A percentile compares a stretch with the other conserved stretches of the same genome.
These are phyloP conservation scores for Rhamnella rubrinervis DNA, from an alignment of 331 rosid genomes.

Conservation along the genomic window DNA sequence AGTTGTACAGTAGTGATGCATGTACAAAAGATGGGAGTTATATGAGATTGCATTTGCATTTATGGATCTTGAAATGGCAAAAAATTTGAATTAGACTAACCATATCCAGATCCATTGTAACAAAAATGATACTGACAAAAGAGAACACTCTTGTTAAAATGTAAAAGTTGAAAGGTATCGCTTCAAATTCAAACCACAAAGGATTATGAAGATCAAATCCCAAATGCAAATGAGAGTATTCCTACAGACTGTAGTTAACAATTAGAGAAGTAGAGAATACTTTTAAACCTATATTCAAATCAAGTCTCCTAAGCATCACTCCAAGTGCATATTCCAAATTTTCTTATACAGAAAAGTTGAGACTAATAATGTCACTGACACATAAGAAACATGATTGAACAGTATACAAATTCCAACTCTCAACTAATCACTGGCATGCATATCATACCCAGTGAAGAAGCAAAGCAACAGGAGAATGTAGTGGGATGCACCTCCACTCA, in stretches of 20 bases:
- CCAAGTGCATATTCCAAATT: not conserved
- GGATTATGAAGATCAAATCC: not conserved
- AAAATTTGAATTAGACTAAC: not conserved
- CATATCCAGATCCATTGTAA: not conserved
- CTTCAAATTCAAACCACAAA: not conserved
- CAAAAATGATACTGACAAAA: not conserved
- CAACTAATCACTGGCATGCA: conserved; percentile 7
- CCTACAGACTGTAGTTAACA: not conserved
- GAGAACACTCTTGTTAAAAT: not conserved
- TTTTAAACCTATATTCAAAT: not conserved
- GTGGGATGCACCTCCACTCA: conserved; percentile 77
- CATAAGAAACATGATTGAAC: not conserved
- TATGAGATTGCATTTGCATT: not conserved
- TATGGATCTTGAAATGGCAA: not conserved
- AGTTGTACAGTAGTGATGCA: not conserved
- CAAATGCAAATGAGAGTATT: not conserved
- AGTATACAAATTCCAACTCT: not conserved
- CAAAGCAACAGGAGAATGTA: conserved; percentile 76
- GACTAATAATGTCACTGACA: not conserved
- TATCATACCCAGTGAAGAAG: conserved; percentile 87
- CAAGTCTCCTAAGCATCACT: not conserved
- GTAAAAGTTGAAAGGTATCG: not conserved
- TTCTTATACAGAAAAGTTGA: not conserved
- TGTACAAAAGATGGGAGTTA: not conserved
- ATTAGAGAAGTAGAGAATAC: not conserved